Conservation (phyloP, 345 rosid species). For the Salix arbutifolia region DNA sequence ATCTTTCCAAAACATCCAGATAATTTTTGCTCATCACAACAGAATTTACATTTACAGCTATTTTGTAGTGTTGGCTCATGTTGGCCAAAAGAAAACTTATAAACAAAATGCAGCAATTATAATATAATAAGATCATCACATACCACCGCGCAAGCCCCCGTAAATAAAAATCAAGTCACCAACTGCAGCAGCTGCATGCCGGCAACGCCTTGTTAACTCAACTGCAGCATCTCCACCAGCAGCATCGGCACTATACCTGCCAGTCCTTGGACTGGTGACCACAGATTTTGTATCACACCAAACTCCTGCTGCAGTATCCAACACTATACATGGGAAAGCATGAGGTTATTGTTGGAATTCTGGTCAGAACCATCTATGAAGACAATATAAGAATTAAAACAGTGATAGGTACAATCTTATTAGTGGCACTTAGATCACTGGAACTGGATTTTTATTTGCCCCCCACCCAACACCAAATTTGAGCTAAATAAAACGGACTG, state of each 20-base stretch:
- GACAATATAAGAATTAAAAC: background rate
- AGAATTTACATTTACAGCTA: background rate
- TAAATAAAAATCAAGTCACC: constrained; percentile 91
- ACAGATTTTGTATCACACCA: constrained; percentile 99
- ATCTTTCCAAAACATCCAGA: background rate
- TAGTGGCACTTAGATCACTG: background rate
- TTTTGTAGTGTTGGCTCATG: background rate
- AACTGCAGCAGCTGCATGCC: constrained; percentile 98
- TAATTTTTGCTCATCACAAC: background rate
- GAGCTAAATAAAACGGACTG: background rate
- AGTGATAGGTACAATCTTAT: background rate
- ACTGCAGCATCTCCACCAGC: constrained; percentile 98
- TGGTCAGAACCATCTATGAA: background rate
- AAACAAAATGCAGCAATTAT: constrained; percentile 1
- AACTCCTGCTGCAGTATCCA: constrained; percentile 99
- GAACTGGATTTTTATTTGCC: background rate
- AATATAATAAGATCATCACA: constrained; percentile 21
- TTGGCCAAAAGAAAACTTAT: background rate
- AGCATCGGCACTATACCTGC: constrained; percentile 86
- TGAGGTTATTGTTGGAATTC: background rate
- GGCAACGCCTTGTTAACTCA: constrained; percentile 96
- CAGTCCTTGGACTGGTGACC: constrained; percentile 91
- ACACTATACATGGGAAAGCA: constrained; percentile 47
- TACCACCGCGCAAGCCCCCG: constrained; percentile 99
- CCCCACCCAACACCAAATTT: background rate